A percentile compares a stretch with the other conserved stretches of the same genome.
Conservation (phyloP, 176 grass and related monocot genomes). For the Avena sativa region DNA sequence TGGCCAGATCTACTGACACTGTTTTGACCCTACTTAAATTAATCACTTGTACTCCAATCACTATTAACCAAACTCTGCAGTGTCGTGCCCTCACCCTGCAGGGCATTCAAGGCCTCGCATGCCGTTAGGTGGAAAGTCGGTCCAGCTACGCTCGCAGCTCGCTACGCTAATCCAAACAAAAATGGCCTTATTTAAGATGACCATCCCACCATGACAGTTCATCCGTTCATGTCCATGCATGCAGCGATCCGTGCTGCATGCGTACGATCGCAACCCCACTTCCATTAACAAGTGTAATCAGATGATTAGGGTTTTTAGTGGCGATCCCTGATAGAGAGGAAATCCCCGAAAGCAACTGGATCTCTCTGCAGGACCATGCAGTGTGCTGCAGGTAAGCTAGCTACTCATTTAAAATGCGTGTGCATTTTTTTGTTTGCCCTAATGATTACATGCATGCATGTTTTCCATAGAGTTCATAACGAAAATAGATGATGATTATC, state of each 20-base stretch:
- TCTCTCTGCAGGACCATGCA: constrained; percentile 2
- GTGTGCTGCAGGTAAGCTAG: background rate
- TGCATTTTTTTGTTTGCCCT: too few species aligned
- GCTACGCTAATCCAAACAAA: constrained; percentile 7
- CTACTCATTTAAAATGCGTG: background rate
- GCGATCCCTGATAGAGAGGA: background rate
- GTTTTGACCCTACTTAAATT: constrained; percentile 23
- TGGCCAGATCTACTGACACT: background rate
- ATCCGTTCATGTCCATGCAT: background rate
- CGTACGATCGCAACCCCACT: background rate
- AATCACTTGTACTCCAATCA: background rate
- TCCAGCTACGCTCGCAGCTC: background rate
- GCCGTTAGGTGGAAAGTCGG: constrained; percentile 35
- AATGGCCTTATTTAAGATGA: constrained; percentile 7
- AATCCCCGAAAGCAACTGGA: background rate
- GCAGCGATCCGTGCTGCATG: background rate
- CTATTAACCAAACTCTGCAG: background rate
- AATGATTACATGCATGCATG: too few species aligned
- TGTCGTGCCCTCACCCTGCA: constrained; percentile 7
- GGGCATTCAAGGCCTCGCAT: constrained; percentile 39
- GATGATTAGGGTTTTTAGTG: constrained; percentile 18
- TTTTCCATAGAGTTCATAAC: too few species aligned
- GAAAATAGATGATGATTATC: background rate
- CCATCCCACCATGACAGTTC: background rate
- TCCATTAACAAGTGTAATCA: constrained; percentile 20